Evolutionary conservation across 2,329 filamentous ascomycete species (phyloP), one percentile per base, ranked within the genome.

Genomic region (Colletotrichum higginsianum): DNA sequence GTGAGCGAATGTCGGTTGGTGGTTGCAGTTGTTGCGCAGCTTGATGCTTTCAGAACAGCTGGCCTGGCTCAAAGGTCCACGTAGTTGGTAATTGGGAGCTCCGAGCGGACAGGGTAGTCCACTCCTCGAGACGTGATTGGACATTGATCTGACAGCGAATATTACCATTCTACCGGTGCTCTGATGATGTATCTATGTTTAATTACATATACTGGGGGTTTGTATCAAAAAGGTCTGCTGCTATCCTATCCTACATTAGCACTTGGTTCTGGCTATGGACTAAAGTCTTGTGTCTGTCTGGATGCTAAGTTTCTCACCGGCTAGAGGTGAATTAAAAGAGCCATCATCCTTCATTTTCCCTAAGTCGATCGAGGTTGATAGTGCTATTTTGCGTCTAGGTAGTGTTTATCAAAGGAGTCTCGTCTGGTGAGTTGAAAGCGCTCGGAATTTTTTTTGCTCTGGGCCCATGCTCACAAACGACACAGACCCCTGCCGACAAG

Each of bases 21-120:
- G 47, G 40, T 57, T 35, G 46, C 55, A 50, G 53, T 50, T 53
- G 60, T 50, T 67, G 42, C 40, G 58, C 65, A 52, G 65, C 58
- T 67, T 30, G 69, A 12, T 55, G 40, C 63, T 66, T 66, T 60
- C 52, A 52, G 63, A 72, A 72, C 70, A 72, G 70, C 70, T 72
- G 70, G 61, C 70, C 70, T 72, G 70, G 66, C 56, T 70, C 38
- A 26, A 62, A 68, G 70, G 70, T 72, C 70, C 67, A 72, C 70
- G 70, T 72, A 72, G 61, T 60, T 71, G 55, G 63, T 42, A 66
- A 50, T 64, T 67, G 57, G n/a, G 46, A 71, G 69, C 66, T 60
- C 58, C 30, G 9, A 49, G n/a, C 46, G 15, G 55, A 47, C 53
- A 26, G 58, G 65, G 15, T 58, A 23, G 58, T 60, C 55, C 50